phyloP scores from a whole-genome alignment of 805 yeast species.

The Candida peoriensis region DNA sequence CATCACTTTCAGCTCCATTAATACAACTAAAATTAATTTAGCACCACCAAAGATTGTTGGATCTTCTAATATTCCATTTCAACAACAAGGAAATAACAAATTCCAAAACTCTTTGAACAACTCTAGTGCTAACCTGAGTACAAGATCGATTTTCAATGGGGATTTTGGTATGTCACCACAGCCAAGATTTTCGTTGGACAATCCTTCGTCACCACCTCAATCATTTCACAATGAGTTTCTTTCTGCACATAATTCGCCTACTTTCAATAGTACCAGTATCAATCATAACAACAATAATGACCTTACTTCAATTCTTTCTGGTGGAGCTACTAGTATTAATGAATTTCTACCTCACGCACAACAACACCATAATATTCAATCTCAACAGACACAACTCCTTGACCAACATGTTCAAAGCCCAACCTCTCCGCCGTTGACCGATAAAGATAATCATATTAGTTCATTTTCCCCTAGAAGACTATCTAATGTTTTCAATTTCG shows the following conservation, averaged over 20 bases:
- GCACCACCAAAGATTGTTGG: no score
- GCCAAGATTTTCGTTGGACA: constrained; percentile 1
- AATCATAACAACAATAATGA: constrained; percentile 13
- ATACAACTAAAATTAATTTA: no score
- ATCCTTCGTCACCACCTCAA: constrained; percentile 9
- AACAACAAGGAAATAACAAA: no score
- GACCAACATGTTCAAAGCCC: no score
- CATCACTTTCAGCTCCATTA: no score
- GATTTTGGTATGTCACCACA: constrained; percentile 15
- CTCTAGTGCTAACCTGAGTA: constrained; percentile 12
- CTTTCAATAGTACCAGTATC: constrained; percentile 8
- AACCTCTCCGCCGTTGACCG: not conserved
- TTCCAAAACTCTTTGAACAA: constrained; percentile 6
- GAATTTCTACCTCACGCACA: constrained; percentile 5
- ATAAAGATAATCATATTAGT: constrained; percentile 12
- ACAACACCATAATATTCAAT: not conserved
- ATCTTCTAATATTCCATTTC: no score
- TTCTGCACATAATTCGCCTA: constrained; percentile 21
- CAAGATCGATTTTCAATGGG: constrained; percentile 15
- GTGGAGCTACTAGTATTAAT: constrained; percentile 12
- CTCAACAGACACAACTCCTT: constrained; percentile 2
- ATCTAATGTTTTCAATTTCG: constrained; percentile 26
- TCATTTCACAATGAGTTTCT: constrained; percentile 13
- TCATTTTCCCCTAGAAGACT: constrained; percentile 28
- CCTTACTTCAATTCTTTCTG: constrained; percentile 18